Evolutionary conservation across 495 filamentous ascomycete genomes (phyloP), one percentile per base, ranked within the genome.

Genomic region (Clohesyomyces aquaticus): DNA sequence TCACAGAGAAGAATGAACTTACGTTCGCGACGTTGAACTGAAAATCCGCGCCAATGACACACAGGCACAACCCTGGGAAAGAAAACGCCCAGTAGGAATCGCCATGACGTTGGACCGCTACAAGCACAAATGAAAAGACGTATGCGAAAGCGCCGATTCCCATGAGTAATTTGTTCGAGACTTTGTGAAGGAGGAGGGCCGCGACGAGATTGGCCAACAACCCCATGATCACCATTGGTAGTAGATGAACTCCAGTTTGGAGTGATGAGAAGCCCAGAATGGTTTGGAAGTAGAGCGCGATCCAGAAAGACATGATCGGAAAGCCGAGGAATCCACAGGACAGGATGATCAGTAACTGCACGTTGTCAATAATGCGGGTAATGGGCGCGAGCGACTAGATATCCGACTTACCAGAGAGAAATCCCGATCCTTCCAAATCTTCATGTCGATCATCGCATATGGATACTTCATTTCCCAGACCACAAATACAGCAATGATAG

Each of bases 21-120:
- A 84, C 82, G 67, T 87, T 87, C 4, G 80, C 79, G 35, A 86
- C 83, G 51, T 84, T 85, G 72, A 87, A 86, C 60, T 85, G 81
- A 11, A 77, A 65, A 55, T 78, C 76, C 19, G 76, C 75, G 4
- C 75, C 76, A 38, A 76, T 50, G 23, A 77, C 75, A 22, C 59
- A 68, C 16, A 78, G 54, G 10, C 64, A 59, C 32, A 76, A 62
- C 3, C 64, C 68, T 11, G 75, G 76, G 49, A 78, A 78, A 6
- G 49, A 68, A 51, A 78, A 72, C 10, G 73, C 65, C 76, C 76
- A 78, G 56, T 77, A 78, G 3, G 69, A 71, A 50, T 66, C 62
- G 22, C 67, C 63, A 11, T 68, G 16, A 19, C 70, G 27, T 42
- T 75, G 67, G 8, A 74, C 59, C 0, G 75, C 74, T 0, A 72